Percentiles rank a stretch among this genome's conserved stretches.
Evolutionary conservation across 345 rosid species (phyloP).

Genomic region (Pugionium cornutum): DNA sequence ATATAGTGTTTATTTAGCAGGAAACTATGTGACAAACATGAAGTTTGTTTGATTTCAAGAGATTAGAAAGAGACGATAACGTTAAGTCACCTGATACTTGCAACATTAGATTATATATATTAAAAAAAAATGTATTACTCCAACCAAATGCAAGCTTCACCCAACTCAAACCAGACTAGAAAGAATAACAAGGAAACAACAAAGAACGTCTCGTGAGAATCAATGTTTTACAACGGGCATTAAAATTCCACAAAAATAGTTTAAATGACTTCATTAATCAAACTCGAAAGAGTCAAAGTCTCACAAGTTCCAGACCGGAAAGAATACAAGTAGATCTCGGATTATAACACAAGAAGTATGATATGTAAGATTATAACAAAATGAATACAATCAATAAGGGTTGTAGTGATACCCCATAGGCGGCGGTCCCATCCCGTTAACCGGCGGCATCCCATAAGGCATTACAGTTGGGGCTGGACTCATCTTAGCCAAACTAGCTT

Average conservation of each 20-base stretch:
- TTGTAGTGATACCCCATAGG: slow-evolving; percentile 55
- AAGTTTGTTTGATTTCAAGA: too few species aligned
- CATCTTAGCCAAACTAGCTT: slow-evolving; percentile 63
- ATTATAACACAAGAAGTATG: slow-evolving; percentile 28
- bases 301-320: slow-evolving; percentile 27
- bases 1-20: too few species aligned
- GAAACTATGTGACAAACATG: too few species aligned
- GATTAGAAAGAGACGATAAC: neutral
- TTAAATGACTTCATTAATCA: slow-evolving; percentile 25
- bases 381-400: slow-evolving; percentile 38
- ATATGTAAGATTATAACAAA: slow-evolving; percentile 18
- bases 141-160: slow-evolving; percentile 8
- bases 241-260: neutral
- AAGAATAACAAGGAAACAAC: slow-evolving; percentile 1
- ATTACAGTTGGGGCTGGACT: slow-evolving; percentile 33
- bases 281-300: slow-evolving; percentile 25
- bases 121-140: neutral
- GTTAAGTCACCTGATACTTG: neutral
- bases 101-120: neutral
- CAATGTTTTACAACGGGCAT: too few species aligned
- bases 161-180: slow-evolving; percentile 7
- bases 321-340: slow-evolving; percentile 24
- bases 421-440: slow-evolving; percentile 35
- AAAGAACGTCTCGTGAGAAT: too few species aligned
- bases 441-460: slow-evolving; percentile 75